These are phyloP conservation scores for Euphorbia tirucalli DNA, from an alignment of 345 rosid species.

Conservation along the genomic window DNA sequence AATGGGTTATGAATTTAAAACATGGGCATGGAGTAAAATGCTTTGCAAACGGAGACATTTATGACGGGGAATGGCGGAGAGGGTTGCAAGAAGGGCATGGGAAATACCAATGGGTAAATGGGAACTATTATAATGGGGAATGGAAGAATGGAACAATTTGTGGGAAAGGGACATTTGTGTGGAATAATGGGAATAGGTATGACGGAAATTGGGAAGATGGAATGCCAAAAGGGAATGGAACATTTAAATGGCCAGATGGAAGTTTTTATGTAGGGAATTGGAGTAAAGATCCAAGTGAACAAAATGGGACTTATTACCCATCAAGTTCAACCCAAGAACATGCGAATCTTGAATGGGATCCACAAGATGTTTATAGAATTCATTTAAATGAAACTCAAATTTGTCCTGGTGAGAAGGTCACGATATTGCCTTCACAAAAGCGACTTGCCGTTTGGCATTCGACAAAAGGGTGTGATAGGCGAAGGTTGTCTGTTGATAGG, in stretches of 20 bases:
- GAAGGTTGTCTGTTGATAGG: conserved; percentile 77
- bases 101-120: conserved; percentile 66
- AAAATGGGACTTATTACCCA: conserved; percentile 72
- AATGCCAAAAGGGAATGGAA: conserved; percentile 78
- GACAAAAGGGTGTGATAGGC: conserved; percentile 46
- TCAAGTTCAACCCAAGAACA: conserved; percentile 33
- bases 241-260: conserved; percentile 69
- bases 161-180: conserved; percentile 67
- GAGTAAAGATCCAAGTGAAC: conserved; percentile 77
- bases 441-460: conserved; percentile 75
- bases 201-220: conserved; percentile 86
- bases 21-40: conserved; percentile 71
- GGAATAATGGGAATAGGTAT: conserved; percentile 62
- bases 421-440: conserved; percentile 82
- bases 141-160: conserved; percentile 72
- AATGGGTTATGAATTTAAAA: conserved; percentile 88
- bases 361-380: conserved; percentile 49
- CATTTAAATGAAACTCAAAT: conserved; percentile 38
- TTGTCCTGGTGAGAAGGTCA: conserved; percentile 63
- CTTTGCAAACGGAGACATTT: conserved; percentile 68
- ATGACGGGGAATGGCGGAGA: conserved; percentile 87
- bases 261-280: conserved; percentile 83
- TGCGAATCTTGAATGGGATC: conserved; percentile 60
- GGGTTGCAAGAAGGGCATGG: conserved; percentile 83
- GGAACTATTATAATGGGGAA: conserved; percentile 57